A percentile compares a stretch with the other conserved stretches of the same genome.
Conservation (phyloP, 2,329 filamentous ascomycete genomes). For the Fusarium sp. region DNA sequence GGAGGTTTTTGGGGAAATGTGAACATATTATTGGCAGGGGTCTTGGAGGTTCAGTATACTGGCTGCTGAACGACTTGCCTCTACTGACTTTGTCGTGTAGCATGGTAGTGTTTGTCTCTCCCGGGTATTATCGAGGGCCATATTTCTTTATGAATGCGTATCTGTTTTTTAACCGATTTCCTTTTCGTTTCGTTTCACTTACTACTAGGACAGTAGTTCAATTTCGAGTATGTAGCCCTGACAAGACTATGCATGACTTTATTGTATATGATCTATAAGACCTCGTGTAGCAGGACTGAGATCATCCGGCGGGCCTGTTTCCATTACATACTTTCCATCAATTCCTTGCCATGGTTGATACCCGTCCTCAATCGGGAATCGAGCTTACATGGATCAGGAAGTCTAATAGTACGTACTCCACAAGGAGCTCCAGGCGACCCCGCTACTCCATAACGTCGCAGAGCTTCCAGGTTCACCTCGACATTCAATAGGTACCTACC, state of each 20-base stretch:
- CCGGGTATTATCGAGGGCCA: conserved; percentile 27
- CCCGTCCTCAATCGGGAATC: conserved; percentile 3
- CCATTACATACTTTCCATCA: neutral
- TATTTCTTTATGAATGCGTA: conserved; percentile 37
- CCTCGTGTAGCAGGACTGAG: neutral
- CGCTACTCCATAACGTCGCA: conserved; percentile 44
- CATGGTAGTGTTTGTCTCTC: conserved; percentile 23
- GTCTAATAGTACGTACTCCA: conserved; percentile 35
- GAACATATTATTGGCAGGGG: conserved; percentile 10
- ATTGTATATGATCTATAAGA: neutral
- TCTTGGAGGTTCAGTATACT: conserved; percentile 13
- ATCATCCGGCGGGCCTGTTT: neutral
- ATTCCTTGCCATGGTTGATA: neutral
- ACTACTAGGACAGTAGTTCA: neutral
- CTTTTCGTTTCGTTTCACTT: conserved; percentile 7
- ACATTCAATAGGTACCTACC: conserved; percentile 10
- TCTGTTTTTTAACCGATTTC: conserved; percentile 36
- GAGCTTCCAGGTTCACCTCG: conserved; percentile 31
- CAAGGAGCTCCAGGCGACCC: conserved; percentile 43
- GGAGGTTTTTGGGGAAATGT: neutral
- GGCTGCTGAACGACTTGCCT: conserved; percentile 15
- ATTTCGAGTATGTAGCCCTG: neutral
- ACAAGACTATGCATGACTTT: neutral
- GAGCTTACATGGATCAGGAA: conserved; percentile 22
- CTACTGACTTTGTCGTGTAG: conserved; percentile 11